Conservation (phyloP, 2,329 filamentous ascomycete species). For the Gaeumannomyces sp. region DNA sequence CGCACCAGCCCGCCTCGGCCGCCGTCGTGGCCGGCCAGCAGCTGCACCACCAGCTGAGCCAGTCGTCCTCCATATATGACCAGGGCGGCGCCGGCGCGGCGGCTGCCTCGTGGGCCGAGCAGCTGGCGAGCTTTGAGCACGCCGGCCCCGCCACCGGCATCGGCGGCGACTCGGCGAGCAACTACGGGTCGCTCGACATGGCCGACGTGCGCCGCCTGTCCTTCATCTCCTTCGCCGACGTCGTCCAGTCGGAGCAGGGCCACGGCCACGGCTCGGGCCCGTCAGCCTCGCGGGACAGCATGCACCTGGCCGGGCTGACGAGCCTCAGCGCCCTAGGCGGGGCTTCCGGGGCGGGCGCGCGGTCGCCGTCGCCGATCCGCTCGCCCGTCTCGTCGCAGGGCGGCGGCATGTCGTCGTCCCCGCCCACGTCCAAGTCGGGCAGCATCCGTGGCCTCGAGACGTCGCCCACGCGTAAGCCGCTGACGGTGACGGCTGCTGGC, state of each 20-base stretch:
- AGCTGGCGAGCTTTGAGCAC: conserved; percentile 34
- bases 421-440: conserved; percentile 68
- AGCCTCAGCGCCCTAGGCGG: conserved; percentile 44
- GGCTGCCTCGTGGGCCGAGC: conserved; percentile 49
- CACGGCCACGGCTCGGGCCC: conserved; percentile 31
- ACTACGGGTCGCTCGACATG: conserved; percentile 71
- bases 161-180: conserved; percentile 58
- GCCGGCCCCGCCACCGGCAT: conserved; percentile 41
- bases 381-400: conserved; percentile 72
- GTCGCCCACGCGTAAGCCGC: conserved; percentile 53
- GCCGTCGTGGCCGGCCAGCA: conserved; percentile 38
- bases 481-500: conserved; percentile 23
- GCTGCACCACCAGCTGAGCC: background rate
- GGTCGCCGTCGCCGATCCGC: conserved; percentile 71
- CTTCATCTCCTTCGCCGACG: conserved; percentile 96
- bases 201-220: conserved; percentile 76
- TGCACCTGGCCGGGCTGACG: conserved; percentile 62
- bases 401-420: conserved; percentile 50
- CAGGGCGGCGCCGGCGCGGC: conserved; percentile 32
- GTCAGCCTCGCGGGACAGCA: conserved; percentile 56
- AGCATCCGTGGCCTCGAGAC: conserved; percentile 70
- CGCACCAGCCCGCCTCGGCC: conserved; percentile 72
- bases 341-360: conserved; percentile 40
- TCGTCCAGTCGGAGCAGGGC: conserved; percentile 79
- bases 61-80: conserved; percentile 18